phyloP scores from a whole-genome alignment of 2,329 filamentous ascomycete species.

The Xenoacremonium recifei region DNA sequence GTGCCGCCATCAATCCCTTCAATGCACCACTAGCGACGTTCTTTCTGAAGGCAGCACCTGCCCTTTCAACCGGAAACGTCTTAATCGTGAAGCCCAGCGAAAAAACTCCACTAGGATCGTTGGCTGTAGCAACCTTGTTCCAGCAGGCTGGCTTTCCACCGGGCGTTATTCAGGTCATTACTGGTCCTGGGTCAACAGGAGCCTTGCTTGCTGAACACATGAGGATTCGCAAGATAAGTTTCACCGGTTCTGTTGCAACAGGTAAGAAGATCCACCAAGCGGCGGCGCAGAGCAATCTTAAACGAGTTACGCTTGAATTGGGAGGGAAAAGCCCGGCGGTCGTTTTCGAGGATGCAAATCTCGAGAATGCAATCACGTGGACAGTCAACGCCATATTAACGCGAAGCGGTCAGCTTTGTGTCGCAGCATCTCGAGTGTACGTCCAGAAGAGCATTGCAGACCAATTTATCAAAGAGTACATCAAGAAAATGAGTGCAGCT shows the following conservation, averaged over 20 bases:
- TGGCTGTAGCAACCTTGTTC: constrained; percentile 40
- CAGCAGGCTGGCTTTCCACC: constrained; percentile 54
- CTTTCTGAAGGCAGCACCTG: constrained; percentile 37
- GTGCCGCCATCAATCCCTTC: constrained; percentile 12
- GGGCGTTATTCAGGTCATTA: constrained; percentile 47
- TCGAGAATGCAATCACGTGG: constrained; percentile 13
- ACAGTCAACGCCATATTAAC: constrained; percentile 10
- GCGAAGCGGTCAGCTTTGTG: constrained; percentile 12
- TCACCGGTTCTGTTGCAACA: constrained; percentile 58
- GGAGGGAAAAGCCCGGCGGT: constrained; percentile 61
- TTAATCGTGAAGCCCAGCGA: constrained; percentile 56
- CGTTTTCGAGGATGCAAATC: constrained; percentile 54
- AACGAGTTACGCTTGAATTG: constrained; percentile 59
- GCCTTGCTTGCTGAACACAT: constrained; percentile 55
- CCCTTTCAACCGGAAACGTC: constrained; percentile 52
- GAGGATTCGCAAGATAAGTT: constrained; percentile 58
- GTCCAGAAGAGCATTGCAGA: constrained; percentile 11
- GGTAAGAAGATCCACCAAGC: constrained; percentile 59
- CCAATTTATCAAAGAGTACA: constrained; percentile 11
- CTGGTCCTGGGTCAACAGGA: constrained; percentile 57
- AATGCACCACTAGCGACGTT: constrained; percentile 12
- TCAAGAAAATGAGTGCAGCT: constrained; percentile 8
- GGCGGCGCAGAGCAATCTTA: constrained; percentile 50
- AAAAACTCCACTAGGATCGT: constrained; percentile 44
- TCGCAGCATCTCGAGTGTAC: constrained; percentile 10